Evolutionary conservation across 441 rosid genomes (phyloP).

Genomic region (Dalechampia spathulata): DNA sequence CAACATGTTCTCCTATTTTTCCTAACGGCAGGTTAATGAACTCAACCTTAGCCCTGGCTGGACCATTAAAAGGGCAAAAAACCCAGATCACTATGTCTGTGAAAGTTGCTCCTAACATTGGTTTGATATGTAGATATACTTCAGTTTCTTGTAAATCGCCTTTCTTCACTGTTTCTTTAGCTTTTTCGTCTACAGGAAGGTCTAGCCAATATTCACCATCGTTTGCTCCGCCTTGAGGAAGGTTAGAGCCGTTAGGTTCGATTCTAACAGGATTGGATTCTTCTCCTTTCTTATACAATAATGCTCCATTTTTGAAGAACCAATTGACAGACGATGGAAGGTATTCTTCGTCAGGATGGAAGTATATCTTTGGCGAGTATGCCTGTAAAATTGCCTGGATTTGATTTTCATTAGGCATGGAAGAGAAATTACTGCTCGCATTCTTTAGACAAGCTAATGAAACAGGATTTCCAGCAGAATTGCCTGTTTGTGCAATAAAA

Average conservation of each 20-base stretch:
- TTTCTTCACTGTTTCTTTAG: slow-evolving; percentile 49
- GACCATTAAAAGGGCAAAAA: slow-evolving; percentile 82
- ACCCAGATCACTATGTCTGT: slow-evolving; percentile 70
- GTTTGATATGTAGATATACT: slow-evolving; percentile 66
- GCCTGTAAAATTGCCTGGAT: slow-evolving; percentile 33
- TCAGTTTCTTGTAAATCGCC: slow-evolving; percentile 43
- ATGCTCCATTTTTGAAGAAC: slow-evolving; percentile 63
- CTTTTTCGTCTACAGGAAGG: slow-evolving; percentile 45
- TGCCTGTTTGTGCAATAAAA: slow-evolving; percentile 33
- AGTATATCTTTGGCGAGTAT: slow-evolving; percentile 60
- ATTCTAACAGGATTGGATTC: slow-evolving; percentile 49
- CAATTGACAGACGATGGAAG: slow-evolving; percentile 68
- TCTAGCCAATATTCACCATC: slow-evolving; percentile 78
- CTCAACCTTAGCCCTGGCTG: slow-evolving; percentile 61
- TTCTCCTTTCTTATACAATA: slow-evolving; percentile 52
- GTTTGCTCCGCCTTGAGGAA: slow-evolving; percentile 68
- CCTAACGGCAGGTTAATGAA: slow-evolving; percentile 43
- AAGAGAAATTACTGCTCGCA: slow-evolving; percentile 21
- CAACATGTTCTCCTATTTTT: slow-evolving; percentile 73
- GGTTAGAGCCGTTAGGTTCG: slow-evolving; percentile 55
- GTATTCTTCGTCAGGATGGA: slow-evolving; percentile 68
- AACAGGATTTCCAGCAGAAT: neutral
- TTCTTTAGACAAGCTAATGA: slow-evolving; percentile 59
- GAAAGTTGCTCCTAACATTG: slow-evolving; percentile 69
- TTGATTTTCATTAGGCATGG: slow-evolving; percentile 57